Base-by-base conservation (phyloP, 768 basidiomycete species). In the Hygrophorus pudorinus region DNA sequence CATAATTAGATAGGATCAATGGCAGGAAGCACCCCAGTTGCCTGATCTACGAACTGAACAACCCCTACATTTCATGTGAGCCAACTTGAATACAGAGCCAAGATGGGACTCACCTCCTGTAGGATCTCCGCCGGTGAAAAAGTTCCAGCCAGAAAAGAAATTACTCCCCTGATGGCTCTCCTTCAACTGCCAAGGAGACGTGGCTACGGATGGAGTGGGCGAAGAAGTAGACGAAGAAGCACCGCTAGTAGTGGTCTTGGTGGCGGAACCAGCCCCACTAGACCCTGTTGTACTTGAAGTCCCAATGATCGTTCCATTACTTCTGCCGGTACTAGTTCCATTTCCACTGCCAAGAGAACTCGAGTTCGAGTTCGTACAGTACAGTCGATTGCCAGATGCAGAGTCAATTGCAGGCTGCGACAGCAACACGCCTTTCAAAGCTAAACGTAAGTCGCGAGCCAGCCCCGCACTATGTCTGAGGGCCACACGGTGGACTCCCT, bases 71-170 rank as follows among this genome's bases (percentile, higher is more conserved):
- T 11, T 36, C 14, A 28, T 29, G 41, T 34, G 21, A 36, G 39
- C 14, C 14, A 13, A 24, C 7, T 7, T 7, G 29, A 13, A n/a
- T 9, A 32, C 43, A n/a, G 4, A 9, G 8, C 6, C 10, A 51
- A 32, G 14, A 28, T 45, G 30, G 13, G 5, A 57, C 64, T 44
- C 49, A 65, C 85, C 86, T 51, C 79, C 62, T 0, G 91, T 96
- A 4, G 91, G 89, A 66, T 94, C 91, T 8, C 65, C 52, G 24
- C 51, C 60, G 7, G 70, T 75, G 56, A 67, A 80, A 65, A 93
- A 94, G 53, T 74, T 57, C 83, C 84, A 93, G 38, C 79, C 82
- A 55, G 85, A 66, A 49, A 92, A 94, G 68, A 96, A 96, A 33
- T 68, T 70, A 38, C 63, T 66, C 14, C 88, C 90, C 39, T 70